A percentile compares a stretch with the other conserved stretches of the same genome.
phyloP scores from a whole-genome alignment of 2,329 filamentous ascomycete genomes.

The Elsinoe ampelina region DNA sequence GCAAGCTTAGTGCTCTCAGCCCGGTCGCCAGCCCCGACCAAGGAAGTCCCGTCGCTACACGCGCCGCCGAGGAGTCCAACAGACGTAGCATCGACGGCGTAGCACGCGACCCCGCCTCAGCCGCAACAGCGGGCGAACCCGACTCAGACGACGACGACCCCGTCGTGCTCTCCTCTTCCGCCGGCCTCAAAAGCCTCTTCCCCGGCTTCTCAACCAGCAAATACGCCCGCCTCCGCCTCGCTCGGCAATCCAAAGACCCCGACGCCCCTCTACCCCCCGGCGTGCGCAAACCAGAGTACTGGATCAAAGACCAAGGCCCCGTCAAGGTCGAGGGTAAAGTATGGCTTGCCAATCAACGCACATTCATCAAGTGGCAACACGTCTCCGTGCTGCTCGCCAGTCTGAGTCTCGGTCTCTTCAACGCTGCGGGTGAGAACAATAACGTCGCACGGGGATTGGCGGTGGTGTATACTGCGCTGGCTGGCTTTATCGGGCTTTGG shows the following conservation, averaged over 20 bases:
- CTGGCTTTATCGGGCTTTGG: conserved; percentile 76
- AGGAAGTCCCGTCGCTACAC: not conserved
- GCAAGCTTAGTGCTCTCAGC: conserved; percentile 39
- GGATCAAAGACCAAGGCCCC: conserved; percentile 91
- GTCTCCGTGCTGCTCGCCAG: conserved; percentile 80
- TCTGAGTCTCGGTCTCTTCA: conserved; percentile 76
- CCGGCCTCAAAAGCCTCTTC: conserved; percentile 59
- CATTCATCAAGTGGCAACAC: conserved; percentile 98
- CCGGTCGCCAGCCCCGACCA: conserved; percentile 53
- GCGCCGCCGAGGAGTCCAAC: conserved; percentile 17
- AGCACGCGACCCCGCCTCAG: conserved; percentile 19
- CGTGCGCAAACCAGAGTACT: conserved; percentile 71
- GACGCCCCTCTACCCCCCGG: conserved; percentile 64
- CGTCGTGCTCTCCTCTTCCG: conserved; percentile 18
- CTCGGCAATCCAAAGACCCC: conserved; percentile 34
- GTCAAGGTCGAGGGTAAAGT: conserved; percentile 95
- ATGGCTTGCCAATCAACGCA: conserved; percentile 96
- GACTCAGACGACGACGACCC: conserved; percentile 43
- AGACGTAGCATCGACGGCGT: conserved; percentile 14
- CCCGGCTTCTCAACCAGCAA: conserved; percentile 75
- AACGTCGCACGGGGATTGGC: conserved; percentile 68
- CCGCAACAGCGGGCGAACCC: conserved; percentile 34
- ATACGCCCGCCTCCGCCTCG: conserved; percentile 49
- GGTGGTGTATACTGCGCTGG: conserved; percentile 72
- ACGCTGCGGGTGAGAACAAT: conserved; percentile 69